Evolutionary conservation across 2,329 filamentous ascomycete species (phyloP), one percentile per base, ranked within the genome.

Genomic region (Phialophora expanda): DNA sequence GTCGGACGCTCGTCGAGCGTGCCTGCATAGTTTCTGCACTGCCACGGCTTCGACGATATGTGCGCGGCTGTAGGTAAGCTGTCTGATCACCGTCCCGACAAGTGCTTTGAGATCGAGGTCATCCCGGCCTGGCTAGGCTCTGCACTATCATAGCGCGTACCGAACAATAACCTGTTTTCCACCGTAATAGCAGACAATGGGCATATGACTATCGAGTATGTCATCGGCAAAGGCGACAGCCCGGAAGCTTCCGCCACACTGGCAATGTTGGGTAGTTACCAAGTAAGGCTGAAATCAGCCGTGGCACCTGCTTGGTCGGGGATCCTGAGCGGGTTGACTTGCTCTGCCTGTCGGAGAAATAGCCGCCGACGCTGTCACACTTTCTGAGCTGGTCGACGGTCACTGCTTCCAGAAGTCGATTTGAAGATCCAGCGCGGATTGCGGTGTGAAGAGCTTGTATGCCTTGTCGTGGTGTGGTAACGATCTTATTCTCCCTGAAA

Each of bases 31-130:
- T 30, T 34, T 17, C 17, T n/a, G 14, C 53, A n/a, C 24, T 4
- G 3, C 48, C 20, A 22, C n/a, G 48, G 11, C 20, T 4, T 20
- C 20, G 48, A 55, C 17, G 28, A 55, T 55, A n/a, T 14, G 51
- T n/a, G 28, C 51, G 7, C 11, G 4, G 51, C 51, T 14, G 14
- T n/a, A 32, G 6, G 24, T 32, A 17, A 34, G 28, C 53, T 50
- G 3, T 17, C 2, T 50, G 41, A 14, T 50, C 41, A 59, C 38
- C 22, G 55, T 26, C 34, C 12, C 14, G 24, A 6, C 20, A 41
- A 28, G 38, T 26, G 55, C 32, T 44, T 12, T n/a, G 17, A 14
- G 24, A 14, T 44, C 34, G 55, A 57, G 55, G 20, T 57, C 55
- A 44, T 57, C 14, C 24, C 28, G 24, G 55, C 22, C 22, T 32